Percentiles rank a stretch among this genome's conserved stretches.
Evolutionary conservation across 805 yeast species (phyloP).

Genomic region (Wickerhamiella galacta): DNA sequence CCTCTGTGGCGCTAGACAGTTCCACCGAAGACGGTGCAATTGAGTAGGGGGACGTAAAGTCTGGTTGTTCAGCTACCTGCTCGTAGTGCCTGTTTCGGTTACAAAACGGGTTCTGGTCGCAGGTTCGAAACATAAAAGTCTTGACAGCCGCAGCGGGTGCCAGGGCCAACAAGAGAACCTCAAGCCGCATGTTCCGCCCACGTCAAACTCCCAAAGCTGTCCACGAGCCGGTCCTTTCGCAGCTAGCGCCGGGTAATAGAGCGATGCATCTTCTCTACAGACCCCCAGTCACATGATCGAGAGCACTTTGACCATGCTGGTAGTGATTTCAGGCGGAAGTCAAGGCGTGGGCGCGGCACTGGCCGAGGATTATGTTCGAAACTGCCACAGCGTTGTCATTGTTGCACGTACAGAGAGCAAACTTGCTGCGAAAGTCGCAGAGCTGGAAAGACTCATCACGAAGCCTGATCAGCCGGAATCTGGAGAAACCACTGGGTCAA

Average conservation of each 20-base stretch:
- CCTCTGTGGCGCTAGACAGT: background rate
- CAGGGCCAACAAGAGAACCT: constrained; percentile 1
- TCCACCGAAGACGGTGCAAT: constrained; percentile 11
- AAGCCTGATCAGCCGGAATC: no score
- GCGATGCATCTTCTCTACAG: no score
- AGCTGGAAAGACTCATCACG: no score
- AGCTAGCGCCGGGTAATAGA: no score
- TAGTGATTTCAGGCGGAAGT: constrained; percentile 80
- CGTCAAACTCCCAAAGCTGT: no score
- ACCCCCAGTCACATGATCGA: no score
- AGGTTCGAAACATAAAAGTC: constrained; percentile 42
- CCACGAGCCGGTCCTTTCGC: no score
- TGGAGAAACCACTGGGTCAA: no score
- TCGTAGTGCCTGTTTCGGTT: constrained; percentile 60
- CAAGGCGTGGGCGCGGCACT: constrained; percentile 83
- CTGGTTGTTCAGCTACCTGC: constrained; percentile 24
- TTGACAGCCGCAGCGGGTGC: constrained; percentile 13
- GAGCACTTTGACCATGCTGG: no score
- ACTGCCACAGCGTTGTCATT: constrained; percentile 49
- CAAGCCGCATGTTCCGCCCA: background rate
- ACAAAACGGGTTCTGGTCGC: constrained; percentile 75
- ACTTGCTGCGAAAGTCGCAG: constrained; percentile 32
- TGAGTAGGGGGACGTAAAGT: constrained; percentile 26
- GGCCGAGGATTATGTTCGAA: constrained; percentile 37
- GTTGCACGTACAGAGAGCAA: constrained; percentile 62